A percentile compares a stretch with the other conserved stretches of the same genome.
phyloP scores from a whole-genome alignment of 768 basidiomycete genomes.

The Lentinula detonsa region DNA sequence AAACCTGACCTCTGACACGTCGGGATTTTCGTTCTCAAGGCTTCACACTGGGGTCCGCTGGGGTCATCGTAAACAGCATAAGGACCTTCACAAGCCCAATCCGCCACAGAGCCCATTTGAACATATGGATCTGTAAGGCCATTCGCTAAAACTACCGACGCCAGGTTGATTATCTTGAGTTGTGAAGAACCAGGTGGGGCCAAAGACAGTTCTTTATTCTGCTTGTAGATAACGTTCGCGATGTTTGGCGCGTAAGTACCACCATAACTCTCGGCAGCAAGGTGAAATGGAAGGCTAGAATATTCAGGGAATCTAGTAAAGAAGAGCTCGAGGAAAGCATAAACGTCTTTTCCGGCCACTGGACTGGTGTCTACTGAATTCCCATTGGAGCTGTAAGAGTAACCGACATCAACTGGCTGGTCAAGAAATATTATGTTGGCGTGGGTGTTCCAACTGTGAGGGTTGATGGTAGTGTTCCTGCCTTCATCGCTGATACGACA shows the following conservation, averaged over 20 bases:
- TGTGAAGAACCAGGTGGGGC: constrained; percentile 28
- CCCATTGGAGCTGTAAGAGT: constrained; percentile 75
- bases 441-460: constrained; percentile 78
- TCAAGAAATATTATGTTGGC: constrained; percentile 77
- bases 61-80: constrained; percentile 77
- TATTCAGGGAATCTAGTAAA: constrained; percentile 72
- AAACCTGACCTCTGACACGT: constrained; percentile 49
- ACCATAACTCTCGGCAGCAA: constrained; percentile 76
- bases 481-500: constrained; percentile 71
- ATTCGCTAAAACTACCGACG: constrained; percentile 82
- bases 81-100: constrained; percentile 77
- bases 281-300: constrained; percentile 62
- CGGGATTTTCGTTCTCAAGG: constrained; percentile 58
- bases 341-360: constrained; percentile 85
- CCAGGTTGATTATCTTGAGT: constrained; percentile 73
- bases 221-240: constrained; percentile 72
- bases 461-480: constrained; percentile 63
- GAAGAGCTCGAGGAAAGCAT: constrained; percentile 80
- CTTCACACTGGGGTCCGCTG: constrained; percentile 57
- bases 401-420: constrained; percentile 87
- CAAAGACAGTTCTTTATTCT: constrained; percentile 57
- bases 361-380: constrained; percentile 75
- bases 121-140: constrained; percentile 79
- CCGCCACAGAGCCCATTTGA: constrained; percentile 77
- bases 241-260: constrained; percentile 85